Evolutionary conservation across 495 filamentous ascomycete species (phyloP), one percentile per base, ranked within the genome.

Genomic region (Physcia stellaris): DNA sequence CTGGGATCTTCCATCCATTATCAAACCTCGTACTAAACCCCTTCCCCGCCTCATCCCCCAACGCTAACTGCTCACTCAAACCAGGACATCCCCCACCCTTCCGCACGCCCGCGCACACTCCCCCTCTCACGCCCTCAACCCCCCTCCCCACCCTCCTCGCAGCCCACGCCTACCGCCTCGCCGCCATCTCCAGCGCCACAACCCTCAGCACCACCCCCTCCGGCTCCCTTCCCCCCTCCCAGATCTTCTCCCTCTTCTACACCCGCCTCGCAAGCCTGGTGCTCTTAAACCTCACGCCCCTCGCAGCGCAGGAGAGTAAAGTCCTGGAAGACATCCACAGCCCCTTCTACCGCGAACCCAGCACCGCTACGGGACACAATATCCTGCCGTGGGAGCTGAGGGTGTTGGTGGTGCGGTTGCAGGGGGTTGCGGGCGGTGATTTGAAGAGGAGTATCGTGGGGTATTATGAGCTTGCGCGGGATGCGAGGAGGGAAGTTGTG

Each of bases 241-340:
- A 88, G 22, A 79, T 96, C 22, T 86, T 94, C 56, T 56, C 65
- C 13, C 67, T 95, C 16, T 67, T 92, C 24, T 86, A 94, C 60
- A 78, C 74, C 6, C 81, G 90, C 2, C 69, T 95, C 2, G 72
- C 82, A n/a, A 86, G 79, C 43, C 67, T 98, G 5, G 79, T 79
- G 17, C 70, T 95, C 1, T 66, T 75, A 11, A 71, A 76, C 36
- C 72, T 82, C 51, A 72, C 72, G 18, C 52, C 73, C 7, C 63
- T 93, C 20, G 90, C 90, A 2, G 81, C 83, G 0, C 80, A 88
- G 49, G 90, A 98, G 57, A 79, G 79, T 6, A 86, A 85, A 50
- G 71, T 73, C 1, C 66, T 96, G 9, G 80, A 83, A 45, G 90
- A 95, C 53, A 60, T 94, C 22, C 80, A 75, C 46, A 73, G 72